Base-by-base conservation (phyloP, 495 filamentous ascomycete species). In the Aspergillus diversus region DNA sequence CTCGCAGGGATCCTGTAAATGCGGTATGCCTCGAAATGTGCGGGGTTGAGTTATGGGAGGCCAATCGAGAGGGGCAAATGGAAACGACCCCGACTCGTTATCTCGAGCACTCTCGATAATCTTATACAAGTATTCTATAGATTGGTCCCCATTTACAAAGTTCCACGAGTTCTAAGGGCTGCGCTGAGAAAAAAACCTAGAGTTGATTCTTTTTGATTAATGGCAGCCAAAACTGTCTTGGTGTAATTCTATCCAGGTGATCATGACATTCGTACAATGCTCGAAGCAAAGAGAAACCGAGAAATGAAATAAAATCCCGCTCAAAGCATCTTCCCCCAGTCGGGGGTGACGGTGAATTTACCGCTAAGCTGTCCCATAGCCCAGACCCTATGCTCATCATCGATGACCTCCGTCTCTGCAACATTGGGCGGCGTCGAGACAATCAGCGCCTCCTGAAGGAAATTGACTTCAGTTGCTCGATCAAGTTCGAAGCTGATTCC, bases 291-390 rank as follows among this genome's bases (percentile, higher is more conserved):
- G 39, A 4, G 39, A 43, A 43, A 12, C n/a, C 11, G 11, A 15
- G 39, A 15, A 16, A 49, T 17, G 21, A 49, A 49, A 49, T 8
- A 50, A 9, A 31, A 43, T 43, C 11, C 11, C 11, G 13, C 16
- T 75, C 61, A 82, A 39, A 84, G 68, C 62, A 84, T 76, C 55
- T 69, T 64, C 58, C 75, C 77, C 81, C 80, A 84, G 47, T 83
- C 75, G 35, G 81, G 81, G 61, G 70, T 78, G 31, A 80, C 79
- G 1, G 80, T 80, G 55, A 81, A 80, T 66, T 83, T 83, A 50
- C 77, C 77, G 53, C 76, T 77, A 17, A 83, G 70, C 65, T 82
- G 75, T 4, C 81, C 81, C 77, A 85, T 80, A 11, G 80, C 79
- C 77, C 77, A 83, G 33, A 75, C 80, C 56, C 64, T 67, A 33